Evolutionary conservation across 768 basidiomycete genomes (phyloP), one percentile per base, ranked within the genome.

Genomic region (Phylloporus scabripes): DNA sequence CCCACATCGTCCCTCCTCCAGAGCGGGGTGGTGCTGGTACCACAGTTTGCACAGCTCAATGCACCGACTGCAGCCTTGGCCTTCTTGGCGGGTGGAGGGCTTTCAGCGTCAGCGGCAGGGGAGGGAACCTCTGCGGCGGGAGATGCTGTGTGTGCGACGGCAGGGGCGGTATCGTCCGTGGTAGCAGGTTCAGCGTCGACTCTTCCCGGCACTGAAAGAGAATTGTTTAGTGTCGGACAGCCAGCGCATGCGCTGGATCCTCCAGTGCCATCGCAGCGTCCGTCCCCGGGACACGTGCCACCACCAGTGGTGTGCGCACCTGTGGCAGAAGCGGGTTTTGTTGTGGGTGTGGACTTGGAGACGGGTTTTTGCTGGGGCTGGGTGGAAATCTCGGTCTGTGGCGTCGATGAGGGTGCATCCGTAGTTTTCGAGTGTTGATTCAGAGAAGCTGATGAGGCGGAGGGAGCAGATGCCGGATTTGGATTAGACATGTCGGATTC

Each of bases 241-340:
- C 96, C 96, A 55, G 85, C 81, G 68, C 96, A 99, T 54, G 90
- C 85, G 51, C 81, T 82, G 56, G 92, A 83, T 46, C 96, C 96
- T 60, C 96, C 96, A 11, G 91, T 94, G 56, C 96, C 96, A 70
- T 99, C 92, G 71, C 96, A 99, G 58, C 90, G 80, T 29, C 96
- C 96, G 71, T 97, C 96, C 49, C 96, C 96, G 4, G 96, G 96
- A 69, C 96, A 99, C n/a, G 94, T 94, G 53, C 87, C 86, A 28
- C 65, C 64, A 49, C 59, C 51, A 62, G 54, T 60, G 58, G 54
- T 48, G 58, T 59, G 70, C 56, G 62, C 63, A 56, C 71, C 63
- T 56, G 64, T 58, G 46, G 53, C 53, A 43, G 60, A 52, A 63
- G 42, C 45, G 50, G 63, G 60, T 45, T 63, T 67, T 14, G 62